Evolutionary conservation across 2,329 filamentous ascomycete genomes (phyloP), one percentile per base, ranked within the genome.

Genomic region (Shiraia sp.): DNA sequence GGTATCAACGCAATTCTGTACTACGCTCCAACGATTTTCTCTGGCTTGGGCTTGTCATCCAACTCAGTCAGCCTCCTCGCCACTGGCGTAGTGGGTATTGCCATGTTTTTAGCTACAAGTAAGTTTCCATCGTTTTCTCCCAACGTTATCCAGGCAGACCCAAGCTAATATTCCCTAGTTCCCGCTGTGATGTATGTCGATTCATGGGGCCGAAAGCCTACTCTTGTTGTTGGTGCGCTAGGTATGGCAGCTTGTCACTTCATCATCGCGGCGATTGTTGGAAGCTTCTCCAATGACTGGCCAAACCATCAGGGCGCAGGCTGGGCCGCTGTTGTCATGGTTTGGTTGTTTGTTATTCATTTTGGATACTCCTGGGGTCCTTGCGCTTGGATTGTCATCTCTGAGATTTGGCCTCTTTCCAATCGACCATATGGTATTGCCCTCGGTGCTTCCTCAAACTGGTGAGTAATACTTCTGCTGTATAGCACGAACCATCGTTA

Each of bases 221-320:
- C 85, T 1, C 73, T 87, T 1, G 76, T 79, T 2, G 70, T 82
- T 13, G 85, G 87, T 10, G 85, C 84, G 0, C 72, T 88, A 13
- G 85, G 84, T 7, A 90, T 89, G 85, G 82, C 77, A 0, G 72
- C 76, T 4, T 88, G 82, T 45, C 86, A 88, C 60, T 79, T 89
- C 51, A 85, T 89, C 55, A 83, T 89, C 41, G 85, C 85, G 1
- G 75, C 81, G 27, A 86, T 90, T 43, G 77, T 85, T 4, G 87
- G 82, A 25, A 80, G 75, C 48, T 82, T 84, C 59, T 70, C 81
- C n/a, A 61, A 80, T 49, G 68, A 75, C 3, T 90, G 85, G 75
- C 61, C 67, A 0, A 61, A 72, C 0, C 78, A 89, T 47, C 55
- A 65, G 6, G 79, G 78, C 0, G 83, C 85, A 0, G 62, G 62